Base-by-base conservation (phyloP, 2,329 filamentous ascomycete genomes). In the Gliomastix tumulicola region DNA sequence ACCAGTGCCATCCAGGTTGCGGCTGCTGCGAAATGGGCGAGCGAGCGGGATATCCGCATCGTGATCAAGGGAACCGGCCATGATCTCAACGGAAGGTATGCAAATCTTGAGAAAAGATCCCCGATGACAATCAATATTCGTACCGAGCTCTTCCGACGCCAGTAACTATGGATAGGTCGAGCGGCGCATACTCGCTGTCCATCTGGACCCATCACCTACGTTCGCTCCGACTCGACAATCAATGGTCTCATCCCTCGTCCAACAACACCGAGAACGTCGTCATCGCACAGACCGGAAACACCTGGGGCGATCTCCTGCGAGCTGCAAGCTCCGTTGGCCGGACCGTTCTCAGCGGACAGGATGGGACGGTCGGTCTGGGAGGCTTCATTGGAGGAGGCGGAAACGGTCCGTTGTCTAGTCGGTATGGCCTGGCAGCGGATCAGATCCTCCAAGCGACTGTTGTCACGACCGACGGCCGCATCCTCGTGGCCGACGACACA, bases 311-410 rank as follows among this genome's bases (percentile, higher is more conserved):
- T 25, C 60, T 61, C 0, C 57, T 68, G 22, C 46, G 44, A 21
- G 64, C 62, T 30, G 72, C 70, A 3, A 48, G 67, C 12, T 51
- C 61, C 32, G 51, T 65, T 19, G 68, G 66, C 1, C 58, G 69
- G 31, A 63, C 60, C 0, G 61, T 76, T 3, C 65, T 79, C 5
- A 71, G 68, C 16, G 76, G 76, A 4, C 68, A 72, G n/a, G 73
- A 72, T 37, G 41, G 59, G 6, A 62, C 59, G 4, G 65, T 69
- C 7, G 66, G 66, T 5, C 20, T 45, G 1, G 56, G 54, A 5
- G 54, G 54, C 6, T 49, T 44, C 17, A 48, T 51, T 12, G 44
- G 50, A n/a, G 50, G 50, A 3, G 54, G 55, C 13, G 55, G 56
- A 2, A 53, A 59, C 18, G 48, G 50, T 0, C 42, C 44, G 5